Base-by-base conservation (phyloP, 805 yeast species). In the Candida nonsorbophila region DNA sequence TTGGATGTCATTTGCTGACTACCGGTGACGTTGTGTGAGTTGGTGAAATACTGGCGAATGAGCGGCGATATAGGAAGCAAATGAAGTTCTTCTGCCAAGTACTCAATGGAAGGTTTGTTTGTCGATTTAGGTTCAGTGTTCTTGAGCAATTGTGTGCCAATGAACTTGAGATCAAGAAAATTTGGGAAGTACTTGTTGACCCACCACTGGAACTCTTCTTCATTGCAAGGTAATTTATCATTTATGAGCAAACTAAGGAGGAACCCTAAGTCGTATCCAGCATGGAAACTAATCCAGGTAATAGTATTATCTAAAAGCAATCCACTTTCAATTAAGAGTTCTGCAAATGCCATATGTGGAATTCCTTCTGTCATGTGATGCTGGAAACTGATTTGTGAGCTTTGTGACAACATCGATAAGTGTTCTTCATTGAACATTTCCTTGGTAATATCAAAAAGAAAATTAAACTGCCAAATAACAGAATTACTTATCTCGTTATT, bases 401-500 rank as follows among this genome's bases (percentile, higher is more conserved):
- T 76, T 45, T 83, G 87, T 13, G 79, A 66, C 38, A 90, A 63
- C 47, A 85, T 72, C 30, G 86, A 85, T 32, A 87, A 67, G 12
- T 90, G 84, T 44, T 88, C 97, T 31, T 77, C 77, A 14, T 90
- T 81, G 41, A 77, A 84, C 96, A 92, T 90, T 49, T 86, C 92
- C 19, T 67, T 62, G 21, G 72, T 66, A 20, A 84, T 59, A 54
- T 84, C 88, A 55, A 87, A 92, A 41, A 72, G 67, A 62, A 92
- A 87, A 55, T 92, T 92, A 62, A 92, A 88, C 53, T 90, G 97
- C 96, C 97, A 92, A n/a, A 96, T 85, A 14, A 86, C 55, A 0
- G 94, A 78, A 23, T 86, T 64, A 15, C 94, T 94, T 25, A 55
- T 41, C 37, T 60, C 67, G 36, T 54, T 52, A 27, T 54, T 47